A percentile compares a stretch with the other conserved stretches of the same genome.
Conservation (phyloP, 345 rosid genomes). For the Eutrema japonicum region DNA sequence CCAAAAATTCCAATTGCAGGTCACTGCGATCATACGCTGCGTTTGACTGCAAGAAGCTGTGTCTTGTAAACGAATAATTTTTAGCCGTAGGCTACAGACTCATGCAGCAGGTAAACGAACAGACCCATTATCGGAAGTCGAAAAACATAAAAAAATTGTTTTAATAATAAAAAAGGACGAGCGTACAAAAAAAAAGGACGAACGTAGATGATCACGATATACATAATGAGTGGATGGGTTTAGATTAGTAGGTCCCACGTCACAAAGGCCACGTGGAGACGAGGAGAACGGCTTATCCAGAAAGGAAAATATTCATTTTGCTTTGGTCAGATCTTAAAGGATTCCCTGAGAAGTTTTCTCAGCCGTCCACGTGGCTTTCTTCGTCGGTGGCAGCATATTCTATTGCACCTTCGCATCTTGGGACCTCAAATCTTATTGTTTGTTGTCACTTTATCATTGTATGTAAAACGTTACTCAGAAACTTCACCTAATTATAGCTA, state of each 20-base stretch:
- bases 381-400: constrained; percentile 42
- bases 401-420: constrained; percentile 25
- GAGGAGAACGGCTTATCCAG: constrained; percentile 38
- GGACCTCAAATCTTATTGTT: not conserved
- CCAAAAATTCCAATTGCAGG: too few species aligned
- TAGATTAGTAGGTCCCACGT: constrained; percentile 41
- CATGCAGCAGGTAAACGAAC: too few species aligned
- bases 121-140: too few species aligned
- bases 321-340: constrained; percentile 27
- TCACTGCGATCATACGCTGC: too few species aligned
- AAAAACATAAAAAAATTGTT: too few species aligned
- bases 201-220: constrained; percentile 13
- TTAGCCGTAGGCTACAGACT: too few species aligned
- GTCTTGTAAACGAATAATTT: too few species aligned
- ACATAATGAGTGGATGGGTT: constrained; percentile 39
- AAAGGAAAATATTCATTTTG: constrained; percentile 24
- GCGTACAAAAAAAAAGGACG: constrained; percentile 5
- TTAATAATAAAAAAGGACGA: constrained; percentile 1
- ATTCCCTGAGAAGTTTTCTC: constrained; percentile 12
- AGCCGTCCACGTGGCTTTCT: constrained; percentile 36
- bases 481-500: not conserved
- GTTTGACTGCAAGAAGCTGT: too few species aligned
- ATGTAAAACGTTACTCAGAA: constrained; percentile 23
- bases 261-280: constrained; percentile 33
- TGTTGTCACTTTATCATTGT: not conserved